These are phyloP conservation scores for Cladosporium halotolerans DNA, from an alignment of 2,329 filamentous ascomycete species.

Conservation along the genomic window DNA sequence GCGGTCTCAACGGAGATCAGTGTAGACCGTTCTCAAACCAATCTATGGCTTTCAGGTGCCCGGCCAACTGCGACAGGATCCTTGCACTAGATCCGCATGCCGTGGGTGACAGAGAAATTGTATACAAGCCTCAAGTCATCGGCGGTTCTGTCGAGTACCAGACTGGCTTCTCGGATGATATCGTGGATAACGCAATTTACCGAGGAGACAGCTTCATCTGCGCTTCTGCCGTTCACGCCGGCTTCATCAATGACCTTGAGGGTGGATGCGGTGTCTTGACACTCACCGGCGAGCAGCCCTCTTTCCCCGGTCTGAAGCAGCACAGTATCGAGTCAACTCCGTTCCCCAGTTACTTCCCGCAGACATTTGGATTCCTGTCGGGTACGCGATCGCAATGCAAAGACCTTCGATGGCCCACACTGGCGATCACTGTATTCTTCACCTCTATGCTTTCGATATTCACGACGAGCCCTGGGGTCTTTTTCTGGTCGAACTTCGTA, in stretches of 20 bases:
- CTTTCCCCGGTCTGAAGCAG: conserved; percentile 55
- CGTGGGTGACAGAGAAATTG: conserved; percentile 61
- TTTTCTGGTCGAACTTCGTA: conserved; percentile 78
- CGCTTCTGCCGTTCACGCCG: conserved; percentile 75
- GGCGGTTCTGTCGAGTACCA: conserved; percentile 43
- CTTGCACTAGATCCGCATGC: conserved; percentile 65
- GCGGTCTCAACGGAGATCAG: conserved; percentile 66
- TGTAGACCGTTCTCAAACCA: conserved; percentile 69
- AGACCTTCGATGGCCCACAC: conserved; percentile 77
- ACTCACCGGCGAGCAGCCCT: conserved; percentile 60
- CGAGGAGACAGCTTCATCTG: conserved; percentile 87
- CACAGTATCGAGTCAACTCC: conserved; percentile 69
- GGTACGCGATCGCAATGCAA: conserved; percentile 59
- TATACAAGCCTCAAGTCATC: conserved; percentile 50
- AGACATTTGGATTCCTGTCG: conserved; percentile 70
- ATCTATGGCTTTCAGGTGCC: conserved; percentile 68
- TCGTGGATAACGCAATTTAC: conserved; percentile 55
- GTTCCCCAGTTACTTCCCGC: conserved; percentile 86
- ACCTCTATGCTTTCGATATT: conserved; percentile 74
- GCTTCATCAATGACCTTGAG: conserved; percentile 61
- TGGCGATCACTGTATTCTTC: conserved; percentile 75
- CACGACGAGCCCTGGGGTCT: conserved; percentile 68
- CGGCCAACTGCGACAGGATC: conserved; percentile 62
- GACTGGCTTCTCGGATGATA: conserved; percentile 31
- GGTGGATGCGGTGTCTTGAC: conserved; percentile 80